Evolutionary conservation across 169 alveolate species (phyloP).

Genomic region (Cystoisospora suis): DNA sequence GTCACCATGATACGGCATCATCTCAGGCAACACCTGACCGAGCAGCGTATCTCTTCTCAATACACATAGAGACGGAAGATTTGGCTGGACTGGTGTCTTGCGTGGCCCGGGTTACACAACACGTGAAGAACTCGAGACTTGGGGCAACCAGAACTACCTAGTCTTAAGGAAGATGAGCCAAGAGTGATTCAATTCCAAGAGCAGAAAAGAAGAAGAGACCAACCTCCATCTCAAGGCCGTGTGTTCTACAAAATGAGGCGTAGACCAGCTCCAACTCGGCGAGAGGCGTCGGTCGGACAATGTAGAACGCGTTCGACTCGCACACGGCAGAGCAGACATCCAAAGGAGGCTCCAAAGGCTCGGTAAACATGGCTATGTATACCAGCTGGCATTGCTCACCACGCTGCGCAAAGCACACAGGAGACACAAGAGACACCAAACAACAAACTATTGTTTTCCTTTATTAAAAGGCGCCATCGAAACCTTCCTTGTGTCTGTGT

Average conservation of each 20-base stretch:
- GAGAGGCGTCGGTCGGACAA: slow-evolving; percentile 57
- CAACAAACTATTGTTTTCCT: no score
- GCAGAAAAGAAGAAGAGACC: no score
- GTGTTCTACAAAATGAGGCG: slow-evolving; percentile 63
- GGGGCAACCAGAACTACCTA: no score
- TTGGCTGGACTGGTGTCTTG: not conserved
- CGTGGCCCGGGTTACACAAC: not conserved
- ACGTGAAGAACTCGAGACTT: no score
- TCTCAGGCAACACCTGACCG: no score
- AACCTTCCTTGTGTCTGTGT: no score
- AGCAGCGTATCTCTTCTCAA: no score
- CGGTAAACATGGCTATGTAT: slow-evolving; percentile 43
- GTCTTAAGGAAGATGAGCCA: no score
- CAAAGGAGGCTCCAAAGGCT: not conserved
- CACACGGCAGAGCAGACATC: slow-evolving; percentile 30
- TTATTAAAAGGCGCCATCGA: no score
- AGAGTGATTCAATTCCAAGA: no score
- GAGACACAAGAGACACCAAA: not conserved
- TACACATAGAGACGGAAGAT: no score
- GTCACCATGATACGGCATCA: no score
- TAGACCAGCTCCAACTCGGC: slow-evolving; percentile 64
- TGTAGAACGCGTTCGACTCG: slow-evolving; percentile 63
- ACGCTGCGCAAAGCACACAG: not conserved
- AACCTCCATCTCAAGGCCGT: slow-evolving; percentile 65
- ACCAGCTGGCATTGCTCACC: slow-evolving; percentile 50